Base-by-base conservation (phyloP, 1,284 basidiomycete genomes). In the Cryptococcus deneoformans region DNA sequence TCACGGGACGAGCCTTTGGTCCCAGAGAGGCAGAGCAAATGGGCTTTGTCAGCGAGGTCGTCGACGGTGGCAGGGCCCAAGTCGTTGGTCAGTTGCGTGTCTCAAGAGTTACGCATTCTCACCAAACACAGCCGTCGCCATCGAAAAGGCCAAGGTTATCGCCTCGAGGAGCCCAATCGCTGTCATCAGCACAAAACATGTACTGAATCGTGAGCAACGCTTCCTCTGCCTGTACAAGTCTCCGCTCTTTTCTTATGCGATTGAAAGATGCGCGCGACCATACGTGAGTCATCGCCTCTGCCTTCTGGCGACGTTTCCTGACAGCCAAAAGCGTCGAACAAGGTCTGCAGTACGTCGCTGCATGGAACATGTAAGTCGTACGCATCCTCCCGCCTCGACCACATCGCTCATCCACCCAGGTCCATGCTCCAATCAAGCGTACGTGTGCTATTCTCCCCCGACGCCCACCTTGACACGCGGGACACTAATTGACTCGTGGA, bases 81-180 rank as follows among this genome's bases (percentile, higher is more conserved):
- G 82, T 84, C 0, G 65, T 78, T 9, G 66, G 72, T 65, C 64
- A 59, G 76, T 65, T 7, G 43, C 43, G 43, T 16, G n/a, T 20
- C 20, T 20, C 20, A 20, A 20, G 20, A 44, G 24, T 44, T 14
- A 44, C 34, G 7, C n/a, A 34, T 9, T n/a, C 47, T 48, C 43
- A 36, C 43, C 29, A 24, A 34, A 11, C 9, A 11, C 53, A 80
- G 80, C 61, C 14, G 85, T 82, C 0, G 89, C 91, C 0, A 59
- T 94, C 37, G 81, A 83, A 39, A 78, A 88, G 6, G 92, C 89
- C 0, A 78, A 79, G 56, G 66, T 80, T 1, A 89, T 95, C 47
- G 88, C 90, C 1, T 60, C 64, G 47, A 94, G 94, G 78, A 88
- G 87, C 40, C 92, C 93, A 0, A 79, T 96, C 0, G 92, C 92